phyloP scores from a whole-genome alignment of 2,329 filamentous ascomycete species.

The Aspergillus terreus region DNA sequence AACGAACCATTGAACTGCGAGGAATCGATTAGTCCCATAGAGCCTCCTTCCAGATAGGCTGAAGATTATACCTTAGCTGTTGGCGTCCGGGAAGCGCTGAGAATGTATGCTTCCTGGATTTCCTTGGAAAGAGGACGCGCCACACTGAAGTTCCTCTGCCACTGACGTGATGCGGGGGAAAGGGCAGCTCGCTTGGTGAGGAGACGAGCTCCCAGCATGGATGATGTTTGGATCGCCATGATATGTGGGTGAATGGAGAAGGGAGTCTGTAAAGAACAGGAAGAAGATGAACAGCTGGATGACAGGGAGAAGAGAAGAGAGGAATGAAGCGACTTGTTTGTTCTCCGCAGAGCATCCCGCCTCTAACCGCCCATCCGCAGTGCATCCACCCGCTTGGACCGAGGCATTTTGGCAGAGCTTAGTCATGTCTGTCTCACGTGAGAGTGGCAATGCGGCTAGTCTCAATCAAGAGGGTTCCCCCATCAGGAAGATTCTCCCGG shows the following conservation, averaged over 20 bases:
- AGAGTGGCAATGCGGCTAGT: not conserved
- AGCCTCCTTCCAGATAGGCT: no score
- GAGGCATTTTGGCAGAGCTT: constrained; percentile 17
- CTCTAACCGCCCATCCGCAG: constrained; percentile 22
- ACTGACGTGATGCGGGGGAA: constrained; percentile 44
- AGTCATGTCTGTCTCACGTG: not conserved
- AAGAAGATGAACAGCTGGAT: not conserved
- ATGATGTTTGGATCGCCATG: constrained; percentile 24
- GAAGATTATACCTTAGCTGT: constrained; percentile 67
- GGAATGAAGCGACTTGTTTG: constrained; percentile 2
- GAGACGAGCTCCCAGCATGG: constrained; percentile 20
- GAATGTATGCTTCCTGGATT: constrained; percentile 87
- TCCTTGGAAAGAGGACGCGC: constrained; percentile 54
- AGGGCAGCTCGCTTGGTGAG: constrained; percentile 21
- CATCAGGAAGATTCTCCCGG: not conserved
- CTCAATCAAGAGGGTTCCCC: not conserved
- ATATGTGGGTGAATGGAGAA: not conserved
- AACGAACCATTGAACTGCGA: constrained; percentile 89
- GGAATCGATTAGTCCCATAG: not conserved
- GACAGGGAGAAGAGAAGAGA: not conserved
- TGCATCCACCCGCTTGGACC: constrained; percentile 14
- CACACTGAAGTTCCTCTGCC: constrained; percentile 51
- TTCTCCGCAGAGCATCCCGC: constrained; percentile 19
- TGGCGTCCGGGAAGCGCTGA: constrained; percentile 85
- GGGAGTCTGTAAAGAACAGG: not conserved